Base-by-base conservation (phyloP, 179 eudicot genomes). In the Gypsophila paniculata region DNA sequence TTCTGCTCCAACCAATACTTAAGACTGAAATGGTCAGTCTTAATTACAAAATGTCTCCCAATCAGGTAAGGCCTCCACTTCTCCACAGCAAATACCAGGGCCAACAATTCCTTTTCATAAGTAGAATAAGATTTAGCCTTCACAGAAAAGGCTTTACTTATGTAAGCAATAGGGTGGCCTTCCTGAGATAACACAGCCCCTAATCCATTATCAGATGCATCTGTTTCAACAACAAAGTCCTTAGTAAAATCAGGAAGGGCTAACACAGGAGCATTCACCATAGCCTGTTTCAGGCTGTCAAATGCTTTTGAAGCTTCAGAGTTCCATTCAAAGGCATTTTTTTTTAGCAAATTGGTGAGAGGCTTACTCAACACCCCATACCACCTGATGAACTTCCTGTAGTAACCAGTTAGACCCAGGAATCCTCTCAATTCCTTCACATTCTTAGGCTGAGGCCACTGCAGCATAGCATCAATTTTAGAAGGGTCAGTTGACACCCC, bases 371-470 rank as follows among this genome's bases (percentile, higher is more conserved):
- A 44, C 0, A 23, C 2, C 0, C 71, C 79, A 70, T 63, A 68
- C 0, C 46, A 1, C 5, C 4, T n/a, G 0, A 71, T 38, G 18
- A 76, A 76, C 10, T 38, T 26, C 1, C 75, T 53, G 22, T 70
- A 70, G 17, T 68, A 74, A 0, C 77, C 72, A 2, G 52, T 68
- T 2, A 74, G 5, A 69, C 79, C 79, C 32, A 76, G 10, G n/a
- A 66, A 65, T 0, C 72, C 75, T 4, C 61, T 6, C 1, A 71
- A 13, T 21, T 57, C 13, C 2, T 32, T 44, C 0, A 65, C n/a
- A 21, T 4, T 52, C 0, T 17, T 52, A 32, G 46, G 63, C 0
- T 0, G 4, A 0, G 72, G 72, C 77, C 70, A 36, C 0, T 7
- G 0, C 0, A 8, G 0, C 19, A 77, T 42, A 0, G 68, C 9